Evolutionary conservation across 305 asterid genomes (phyloP).

Genomic region (Solanum chacoense): DNA sequence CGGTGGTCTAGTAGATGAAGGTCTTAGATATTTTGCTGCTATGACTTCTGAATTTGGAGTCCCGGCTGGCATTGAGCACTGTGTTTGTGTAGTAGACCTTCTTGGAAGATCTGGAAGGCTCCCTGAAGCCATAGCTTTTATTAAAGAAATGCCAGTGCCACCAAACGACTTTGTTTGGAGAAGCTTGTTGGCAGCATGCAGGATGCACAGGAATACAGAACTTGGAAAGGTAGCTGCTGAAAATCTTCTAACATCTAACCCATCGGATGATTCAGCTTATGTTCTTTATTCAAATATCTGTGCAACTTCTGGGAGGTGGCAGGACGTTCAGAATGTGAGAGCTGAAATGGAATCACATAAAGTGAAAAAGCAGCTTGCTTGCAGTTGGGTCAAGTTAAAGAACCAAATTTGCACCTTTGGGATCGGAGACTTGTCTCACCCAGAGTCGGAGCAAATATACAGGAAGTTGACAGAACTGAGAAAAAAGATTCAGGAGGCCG

Average conservation of each 20-base stretch:
- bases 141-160: slow-evolving; percentile 52
- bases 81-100: slow-evolving; percentile 75
- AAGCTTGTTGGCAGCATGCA: slow-evolving; percentile 57
- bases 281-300: slow-evolving; percentile 76
- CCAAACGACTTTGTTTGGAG: slow-evolving; percentile 78
- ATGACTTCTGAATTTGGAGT: slow-evolving; percentile 54
- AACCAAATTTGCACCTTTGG: slow-evolving; percentile 45
- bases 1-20: slow-evolving; percentile 74
- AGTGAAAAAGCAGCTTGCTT: slow-evolving; percentile 66
- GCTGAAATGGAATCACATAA: slow-evolving; percentile 55
- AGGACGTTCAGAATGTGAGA: slow-evolving; percentile 51
- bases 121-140: slow-evolving; percentile 60
- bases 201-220: slow-evolving; percentile 54
- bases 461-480: slow-evolving; percentile 40
- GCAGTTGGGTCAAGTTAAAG: slow-evolving; percentile 70
- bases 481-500: slow-evolving; percentile 50
- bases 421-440: slow-evolving; percentile 53
- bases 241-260: slow-evolving; percentile 49
- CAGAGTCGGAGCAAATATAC: slow-evolving; percentile 32
- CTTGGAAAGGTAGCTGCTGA: slow-evolving; percentile 57
- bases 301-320: slow-evolving; percentile 72
- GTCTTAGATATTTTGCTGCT: slow-evolving; percentile 50
- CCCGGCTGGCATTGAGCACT: slow-evolving; percentile 61
- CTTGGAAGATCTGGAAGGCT: slow-evolving; percentile 79
- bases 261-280: slow-evolving; percentile 79